Percentiles rank a stretch among this genome's conserved stretches.
phyloP scores from a whole-genome alignment of 176 grass and related monocot genomes.

The Avena insularis region DNA sequence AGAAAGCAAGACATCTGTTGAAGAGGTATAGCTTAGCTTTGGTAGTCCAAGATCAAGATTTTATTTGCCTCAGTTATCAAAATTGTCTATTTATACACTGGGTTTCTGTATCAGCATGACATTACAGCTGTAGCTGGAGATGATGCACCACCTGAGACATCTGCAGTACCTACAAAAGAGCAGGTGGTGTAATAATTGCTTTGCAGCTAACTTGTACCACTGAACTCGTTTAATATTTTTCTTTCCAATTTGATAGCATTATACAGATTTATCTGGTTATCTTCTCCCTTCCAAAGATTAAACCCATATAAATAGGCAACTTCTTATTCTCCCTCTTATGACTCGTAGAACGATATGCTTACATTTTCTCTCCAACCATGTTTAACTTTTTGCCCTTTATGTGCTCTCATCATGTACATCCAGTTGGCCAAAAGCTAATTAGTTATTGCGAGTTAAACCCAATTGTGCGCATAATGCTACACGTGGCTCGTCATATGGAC shows the following conservation, averaged over 20 bases:
- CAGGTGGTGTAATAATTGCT: conserved; percentile 41
- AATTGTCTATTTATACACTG: conserved; percentile 6
- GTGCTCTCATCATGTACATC: neutral
- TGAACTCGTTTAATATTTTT: conserved; percentile 30
- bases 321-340: conserved; percentile 16
- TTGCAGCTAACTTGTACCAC: conserved; percentile 31
- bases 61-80: conserved; percentile 16
- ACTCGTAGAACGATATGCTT: neutral
- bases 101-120: conserved; percentile 47
- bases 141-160: conserved; percentile 36
- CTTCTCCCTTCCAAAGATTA: neutral
- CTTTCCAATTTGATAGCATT: conserved; percentile 18
- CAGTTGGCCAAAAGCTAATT: conserved; percentile 18
- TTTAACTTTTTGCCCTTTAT: neutral
- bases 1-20: conserved; percentile 43
- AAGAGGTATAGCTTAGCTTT: conserved; percentile 48
- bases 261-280: conserved; percentile 22
- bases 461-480: neutral
- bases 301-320: conserved; percentile 15
- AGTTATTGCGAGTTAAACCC: conserved; percentile 7
- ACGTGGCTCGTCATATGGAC: neutral
- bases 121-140: conserved; percentile 34
- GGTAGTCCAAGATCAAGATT: conserved; percentile 17
- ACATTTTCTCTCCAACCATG: neutral
- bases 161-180: conserved; percentile 36